A percentile compares a stretch with the other conserved stretches of the same genome.
phyloP scores from a whole-genome alignment of 1,139 yeast genomes.

The Scheffersomyces illinoinensis region DNA sequence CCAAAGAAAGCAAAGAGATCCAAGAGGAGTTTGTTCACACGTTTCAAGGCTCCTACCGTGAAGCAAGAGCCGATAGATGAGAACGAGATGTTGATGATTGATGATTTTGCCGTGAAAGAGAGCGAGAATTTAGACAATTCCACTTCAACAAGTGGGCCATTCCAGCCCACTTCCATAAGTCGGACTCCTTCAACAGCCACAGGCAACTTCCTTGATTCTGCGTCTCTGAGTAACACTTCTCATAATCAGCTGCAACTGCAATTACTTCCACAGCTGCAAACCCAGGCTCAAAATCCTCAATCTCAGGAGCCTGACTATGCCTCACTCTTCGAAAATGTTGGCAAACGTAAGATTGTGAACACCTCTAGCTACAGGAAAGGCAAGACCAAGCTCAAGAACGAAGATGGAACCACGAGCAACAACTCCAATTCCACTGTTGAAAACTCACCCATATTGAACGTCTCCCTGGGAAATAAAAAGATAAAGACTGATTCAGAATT shows the following conservation, averaged over 20 bases:
- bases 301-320: slow-evolving; percentile 43
- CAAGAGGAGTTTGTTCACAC: slow-evolving; percentile 40
- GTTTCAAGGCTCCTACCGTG: slow-evolving; percentile 38
- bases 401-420: slow-evolving; percentile 2
- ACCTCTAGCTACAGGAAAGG: slow-evolving; percentile 24
- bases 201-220: slow-evolving; percentile 10
- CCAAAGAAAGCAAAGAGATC: slow-evolving; percentile 32
- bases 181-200: slow-evolving; percentile 26
- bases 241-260: slow-evolving; percentile 7
- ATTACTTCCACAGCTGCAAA: slow-evolving; percentile 4
- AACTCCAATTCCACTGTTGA: slow-evolving; percentile 14
- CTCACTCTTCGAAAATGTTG: slow-evolving; percentile 47
- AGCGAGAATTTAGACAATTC: slow-evolving; percentile 15
- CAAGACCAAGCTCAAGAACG: slow-evolving; percentile 18
- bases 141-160: slow-evolving; percentile 10
- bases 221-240: slow-evolving; percentile 13
- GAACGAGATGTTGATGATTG: slow-evolving; percentile 1
- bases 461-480: slow-evolving; percentile 1
- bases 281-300: slow-evolving; percentile 4
- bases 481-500: not conserved
- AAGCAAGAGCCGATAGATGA: slow-evolving; percentile 19
- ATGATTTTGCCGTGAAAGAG: slow-evolving; percentile 6
- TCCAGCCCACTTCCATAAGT: slow-evolving; percentile 20
- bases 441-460: slow-evolving; percentile 13
- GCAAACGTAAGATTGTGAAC: slow-evolving; percentile 38